Percentiles rank a stretch among this genome's conserved stretches.
Evolutionary conservation across 371 early-diverging fungal genomes (phyloP).

Genomic region (Mortierella sp.): DNA sequence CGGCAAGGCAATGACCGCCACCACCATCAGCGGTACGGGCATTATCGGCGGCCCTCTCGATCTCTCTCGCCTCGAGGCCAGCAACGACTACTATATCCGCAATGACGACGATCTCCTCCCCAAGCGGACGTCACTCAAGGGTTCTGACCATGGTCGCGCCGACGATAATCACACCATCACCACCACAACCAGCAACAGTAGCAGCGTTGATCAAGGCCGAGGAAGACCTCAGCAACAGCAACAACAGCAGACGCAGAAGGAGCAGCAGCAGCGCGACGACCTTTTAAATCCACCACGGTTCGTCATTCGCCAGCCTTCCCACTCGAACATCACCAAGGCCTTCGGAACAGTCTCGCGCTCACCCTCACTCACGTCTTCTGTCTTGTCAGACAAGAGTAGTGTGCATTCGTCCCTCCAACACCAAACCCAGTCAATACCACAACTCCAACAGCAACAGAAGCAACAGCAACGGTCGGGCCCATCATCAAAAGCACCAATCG

Average conservation of each 20-base stretch:
- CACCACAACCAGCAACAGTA: neutral
- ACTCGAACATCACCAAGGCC: conserved; percentile 14
- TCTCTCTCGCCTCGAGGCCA: conserved; percentile 23
- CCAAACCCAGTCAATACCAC: conserved; percentile 28
- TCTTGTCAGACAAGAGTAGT: conserved; percentile 30
- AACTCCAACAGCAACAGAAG: conserved; percentile 14
- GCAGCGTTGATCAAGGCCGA: conserved; percentile 2
- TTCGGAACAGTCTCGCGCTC: conserved; percentile 32
- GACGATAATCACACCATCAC: conserved; percentile 5
- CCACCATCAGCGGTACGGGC: conserved; percentile 35
- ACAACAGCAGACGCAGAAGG: neutral
- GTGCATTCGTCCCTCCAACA: conserved; percentile 17
- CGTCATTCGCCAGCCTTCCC: conserved; percentile 31
- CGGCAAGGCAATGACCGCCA: conserved; percentile 30
- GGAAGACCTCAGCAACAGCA: conserved; percentile 15
- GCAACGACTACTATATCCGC: conserved; percentile 22
- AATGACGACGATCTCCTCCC: conserved; percentile 9
- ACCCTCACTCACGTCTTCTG: conserved; percentile 29
- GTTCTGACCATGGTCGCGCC: neutral
- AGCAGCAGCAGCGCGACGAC: neutral
- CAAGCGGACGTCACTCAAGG: conserved; percentile 9
- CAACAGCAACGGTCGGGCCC: conserved; percentile 14
- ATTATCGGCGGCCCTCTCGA: conserved; percentile 24
- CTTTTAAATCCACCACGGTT: conserved; percentile 29
- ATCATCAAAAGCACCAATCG: neutral